These are phyloP conservation scores for Mycosphaerelloides madeirae DNA, from an alignment of 2,329 filamentous ascomycete genomes.

Conservation along the genomic window DNA sequence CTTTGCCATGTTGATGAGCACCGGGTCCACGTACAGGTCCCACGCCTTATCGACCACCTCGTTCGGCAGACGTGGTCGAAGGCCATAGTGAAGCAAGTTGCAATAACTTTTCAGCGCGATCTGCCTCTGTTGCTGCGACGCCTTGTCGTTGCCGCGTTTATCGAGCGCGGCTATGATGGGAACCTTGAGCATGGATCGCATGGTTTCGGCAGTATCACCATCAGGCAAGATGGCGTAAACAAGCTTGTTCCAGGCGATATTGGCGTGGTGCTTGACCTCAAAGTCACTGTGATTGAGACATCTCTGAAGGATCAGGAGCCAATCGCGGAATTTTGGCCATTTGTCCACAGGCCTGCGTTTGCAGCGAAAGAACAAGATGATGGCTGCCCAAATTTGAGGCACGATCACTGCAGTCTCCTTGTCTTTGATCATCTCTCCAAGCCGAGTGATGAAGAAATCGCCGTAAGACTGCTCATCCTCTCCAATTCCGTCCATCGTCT, in stretches of 20 bases:
- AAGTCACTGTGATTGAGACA: conserved; percentile 78
- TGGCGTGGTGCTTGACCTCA: conserved; percentile 68
- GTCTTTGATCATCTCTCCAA: conserved; percentile 61
- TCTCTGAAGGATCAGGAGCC: conserved; percentile 72
- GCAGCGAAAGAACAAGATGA: conserved; percentile 69
- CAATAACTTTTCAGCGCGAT: conserved; percentile 69
- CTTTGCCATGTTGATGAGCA: conserved; percentile 57
- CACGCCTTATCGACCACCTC: conserved; percentile 71
- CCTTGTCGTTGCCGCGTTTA: conserved; percentile 55
- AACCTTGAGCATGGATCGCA: conserved; percentile 61
- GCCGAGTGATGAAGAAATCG: conserved; percentile 61
- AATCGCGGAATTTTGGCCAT: conserved; percentile 68
- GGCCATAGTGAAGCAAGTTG: conserved; percentile 76
- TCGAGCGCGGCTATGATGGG: conserved; percentile 66
- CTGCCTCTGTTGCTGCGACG: conserved; percentile 43
- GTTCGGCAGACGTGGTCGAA: conserved; percentile 63
- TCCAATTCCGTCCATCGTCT: conserved; percentile 45
- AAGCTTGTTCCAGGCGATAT: conserved; percentile 80
- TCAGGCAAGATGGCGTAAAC: conserved; percentile 68
- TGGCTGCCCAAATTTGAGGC: conserved; percentile 82
- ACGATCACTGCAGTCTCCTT: conserved; percentile 62
- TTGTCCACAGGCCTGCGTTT: conserved; percentile 54
- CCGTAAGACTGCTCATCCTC: conserved; percentile 59
- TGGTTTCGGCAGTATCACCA: conserved; percentile 49
- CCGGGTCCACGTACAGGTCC: conserved; percentile 65